Evolutionary conservation across 192 early-diverging fungal genomes (phyloP).

Genomic region (Backusella luteola): DNA sequence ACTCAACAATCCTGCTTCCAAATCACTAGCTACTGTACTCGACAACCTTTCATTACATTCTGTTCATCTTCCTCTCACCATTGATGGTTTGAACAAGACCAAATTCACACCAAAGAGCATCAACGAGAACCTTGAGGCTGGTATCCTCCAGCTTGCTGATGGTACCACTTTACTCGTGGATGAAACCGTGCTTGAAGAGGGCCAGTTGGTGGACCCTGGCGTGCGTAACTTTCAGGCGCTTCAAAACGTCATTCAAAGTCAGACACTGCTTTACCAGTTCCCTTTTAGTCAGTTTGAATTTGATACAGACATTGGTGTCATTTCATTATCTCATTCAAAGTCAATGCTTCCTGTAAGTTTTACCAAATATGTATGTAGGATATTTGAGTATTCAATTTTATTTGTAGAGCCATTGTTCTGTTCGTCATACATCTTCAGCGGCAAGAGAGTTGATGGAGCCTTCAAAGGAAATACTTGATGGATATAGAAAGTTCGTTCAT

Average conservation of each 20-base stretch:
- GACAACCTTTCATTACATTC: slow-evolving; percentile 51
- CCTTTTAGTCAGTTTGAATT: slow-evolving; percentile 73
- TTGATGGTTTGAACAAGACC: slow-evolving; percentile 57
- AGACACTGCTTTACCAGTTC: slow-evolving; percentile 65
- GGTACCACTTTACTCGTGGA: slow-evolving; percentile 65
- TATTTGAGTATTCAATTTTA: not conserved
- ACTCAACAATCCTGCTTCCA: slow-evolving; percentile 30
- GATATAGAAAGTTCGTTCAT: slow-evolving; percentile 61
- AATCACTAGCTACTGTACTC: slow-evolving; percentile 39
- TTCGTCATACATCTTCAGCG: slow-evolving; percentile 5
- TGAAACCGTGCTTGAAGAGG: slow-evolving; percentile 70
- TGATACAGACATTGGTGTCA: slow-evolving; percentile 59
- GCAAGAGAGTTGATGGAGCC: slow-evolving; percentile 52
- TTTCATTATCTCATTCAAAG: slow-evolving; percentile 66
- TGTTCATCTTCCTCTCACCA: slow-evolving; percentile 61
- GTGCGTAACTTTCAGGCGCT: slow-evolving; percentile 71
- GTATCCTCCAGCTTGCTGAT: slow-evolving; percentile 61
- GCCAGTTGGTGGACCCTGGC: slow-evolving; percentile 63
- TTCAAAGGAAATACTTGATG: slow-evolving; percentile 35
- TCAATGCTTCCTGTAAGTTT: slow-evolving; percentile 62
- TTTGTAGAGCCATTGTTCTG: slow-evolving; percentile 24
- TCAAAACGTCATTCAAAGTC: slow-evolving; percentile 56
- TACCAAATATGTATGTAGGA: not conserved
- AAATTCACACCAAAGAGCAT: slow-evolving; percentile 59
- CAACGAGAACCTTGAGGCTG: slow-evolving; percentile 53